Evolutionary conservation across 2,329 filamentous ascomycete genomes (phyloP), one percentile per base, ranked within the genome.

Genomic region (Fusarium foetens): DNA sequence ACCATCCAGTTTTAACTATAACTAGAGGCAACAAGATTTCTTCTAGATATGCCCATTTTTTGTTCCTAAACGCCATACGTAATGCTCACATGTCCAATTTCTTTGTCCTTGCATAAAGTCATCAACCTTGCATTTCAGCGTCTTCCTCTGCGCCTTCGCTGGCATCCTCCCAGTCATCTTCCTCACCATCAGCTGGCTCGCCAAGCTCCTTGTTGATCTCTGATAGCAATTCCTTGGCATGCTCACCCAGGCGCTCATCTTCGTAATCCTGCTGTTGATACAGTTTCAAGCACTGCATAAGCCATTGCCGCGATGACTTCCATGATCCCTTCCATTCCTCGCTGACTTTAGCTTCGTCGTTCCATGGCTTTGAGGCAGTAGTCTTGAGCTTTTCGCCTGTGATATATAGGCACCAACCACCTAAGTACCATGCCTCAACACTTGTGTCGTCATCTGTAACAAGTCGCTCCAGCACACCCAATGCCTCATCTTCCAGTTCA

Each of bases 391-490:
- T 93, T 80, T 93, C 89, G 16, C 92, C 93, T 70, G 93, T 85
- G 65, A 97, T 88, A 79, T 94, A 94, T 74, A 97, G 87, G 76
- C 94, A 95, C 93, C 95, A 98, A 8, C 96, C 97, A 46, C 96
- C 96, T 9, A 99, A 87, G 83, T 99, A 99, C 94, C 95, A 98
- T 23, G 94, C 93, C 83, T 99, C 96, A 25, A 99, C 93, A 80
- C 95, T 97, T 78, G 93, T 88, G 79, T 99, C 97, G 74, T 99
- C 95, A 80, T 99, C 96, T 39, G 89, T 86, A 42, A 97, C 90
- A 58, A 99, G 85, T 59, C 94, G 87, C 79, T 97, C 94, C 59
- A 98, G 85, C 6, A 98, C 94, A 63, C 93, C 89, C 64, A 97
- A 89, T 1, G 96, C 95, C 70, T 95, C 92, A 55, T 92, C 88